Conservation (phyloP, 108 stramenopile species). For the Pseudonitzschia pungens region DNA sequence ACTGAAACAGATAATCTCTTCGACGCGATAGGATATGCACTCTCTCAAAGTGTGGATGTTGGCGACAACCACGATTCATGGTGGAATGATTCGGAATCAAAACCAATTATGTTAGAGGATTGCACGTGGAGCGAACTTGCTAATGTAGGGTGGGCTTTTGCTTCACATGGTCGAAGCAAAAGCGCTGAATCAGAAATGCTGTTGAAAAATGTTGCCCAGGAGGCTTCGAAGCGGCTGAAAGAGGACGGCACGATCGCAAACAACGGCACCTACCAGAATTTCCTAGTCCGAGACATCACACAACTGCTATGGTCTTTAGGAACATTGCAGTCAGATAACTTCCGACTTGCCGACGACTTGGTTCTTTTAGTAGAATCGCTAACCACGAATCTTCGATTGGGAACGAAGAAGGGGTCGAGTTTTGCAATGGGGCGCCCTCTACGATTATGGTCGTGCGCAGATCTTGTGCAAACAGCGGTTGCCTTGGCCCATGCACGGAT, state of each 20-base stretch:
- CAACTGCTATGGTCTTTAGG: constrained; percentile 81
- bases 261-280: constrained; percentile 16
- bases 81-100: constrained; percentile 9
- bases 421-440: constrained; percentile 40
- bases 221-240: constrained; percentile 35
- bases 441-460: constrained; percentile 61
- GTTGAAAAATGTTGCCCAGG: constrained; percentile 50
- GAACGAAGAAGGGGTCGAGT: constrained; percentile 5
- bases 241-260: background rate
- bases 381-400: constrained; percentile 42
- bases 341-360: constrained; percentile 58
- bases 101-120: constrained; percentile 16
- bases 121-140: constrained; percentile 79
- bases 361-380: constrained; percentile 60
- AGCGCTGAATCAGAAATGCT: constrained; percentile 48
- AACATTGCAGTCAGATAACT: constrained; percentile 72
- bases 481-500: constrained; percentile 75
- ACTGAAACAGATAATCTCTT: constrained; percentile 41
- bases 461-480: constrained; percentile 68
- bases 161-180: constrained; percentile 57
- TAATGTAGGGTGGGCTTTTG: constrained; percentile 82
- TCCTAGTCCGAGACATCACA: constrained; percentile 64
- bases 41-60: constrained; percentile 45
- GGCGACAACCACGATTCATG: constrained; percentile 7
- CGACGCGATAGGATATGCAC: constrained; percentile 61